These are phyloP conservation scores for Populus simonii DNA, from an alignment of 345 rosid species.

Conservation along the genomic window DNA sequence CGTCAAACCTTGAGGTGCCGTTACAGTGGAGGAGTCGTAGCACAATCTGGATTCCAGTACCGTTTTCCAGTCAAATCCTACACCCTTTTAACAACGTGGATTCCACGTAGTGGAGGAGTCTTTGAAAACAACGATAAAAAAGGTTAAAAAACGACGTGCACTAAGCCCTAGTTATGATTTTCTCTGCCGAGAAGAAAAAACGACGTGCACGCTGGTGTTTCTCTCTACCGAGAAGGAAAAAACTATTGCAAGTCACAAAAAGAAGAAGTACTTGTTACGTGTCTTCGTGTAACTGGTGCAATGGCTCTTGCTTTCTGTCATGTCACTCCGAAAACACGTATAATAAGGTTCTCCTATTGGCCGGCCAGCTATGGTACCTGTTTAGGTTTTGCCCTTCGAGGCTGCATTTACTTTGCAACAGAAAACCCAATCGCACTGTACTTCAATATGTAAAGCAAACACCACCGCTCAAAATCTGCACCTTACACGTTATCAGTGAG, in stretches of 20 bases:
- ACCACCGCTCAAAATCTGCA: background rate
- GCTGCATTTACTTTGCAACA: background rate
- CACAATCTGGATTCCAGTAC: no score
- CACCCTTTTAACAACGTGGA: no score
- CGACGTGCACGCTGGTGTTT: background rate
- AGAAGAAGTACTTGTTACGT: background rate
- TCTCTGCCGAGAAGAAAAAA: background rate
- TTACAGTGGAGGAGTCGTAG: no score
- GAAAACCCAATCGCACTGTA: no score
- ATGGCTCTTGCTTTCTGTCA: background rate
- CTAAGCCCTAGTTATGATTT: no score
- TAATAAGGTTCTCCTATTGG: background rate
- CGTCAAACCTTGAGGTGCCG: no score
- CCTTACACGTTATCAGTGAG: background rate
- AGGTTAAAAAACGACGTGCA: background rate
- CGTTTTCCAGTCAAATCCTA: no score
- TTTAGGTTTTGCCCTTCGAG: background rate
- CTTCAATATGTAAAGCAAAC: background rate
- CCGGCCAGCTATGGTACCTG: background rate
- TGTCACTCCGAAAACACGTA: background rate
- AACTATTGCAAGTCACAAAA: background rate
- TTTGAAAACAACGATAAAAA: no score
- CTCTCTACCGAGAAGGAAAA: background rate
- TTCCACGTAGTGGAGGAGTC: no score
- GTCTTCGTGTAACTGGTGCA: background rate